These are phyloP conservation scores for Phytophthora tentaculata DNA, from an alignment of 352 stramenopile species.

Conservation along the genomic window DNA sequence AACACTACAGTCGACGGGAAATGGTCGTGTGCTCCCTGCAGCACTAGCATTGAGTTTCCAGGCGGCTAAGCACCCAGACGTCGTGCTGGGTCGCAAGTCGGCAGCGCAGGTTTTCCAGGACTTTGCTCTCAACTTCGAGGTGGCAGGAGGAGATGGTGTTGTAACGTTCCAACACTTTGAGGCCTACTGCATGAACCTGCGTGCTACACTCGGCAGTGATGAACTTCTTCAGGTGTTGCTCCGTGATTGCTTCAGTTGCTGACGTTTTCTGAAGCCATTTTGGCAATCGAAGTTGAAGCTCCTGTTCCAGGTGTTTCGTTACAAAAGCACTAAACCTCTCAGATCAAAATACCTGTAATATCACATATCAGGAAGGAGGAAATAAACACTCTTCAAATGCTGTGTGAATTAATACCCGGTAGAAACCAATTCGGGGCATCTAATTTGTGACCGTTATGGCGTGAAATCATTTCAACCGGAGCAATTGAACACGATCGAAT, in stretches of 20 bases:
- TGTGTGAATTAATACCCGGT: neutral
- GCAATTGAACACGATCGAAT: conserved; percentile 34
- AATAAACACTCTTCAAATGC: no score
- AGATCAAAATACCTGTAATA: neutral
- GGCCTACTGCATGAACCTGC: conserved; percentile 61
- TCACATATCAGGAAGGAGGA: no score
- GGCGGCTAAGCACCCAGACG: conserved; percentile 60
- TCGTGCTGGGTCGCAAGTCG: conserved; percentile 50
- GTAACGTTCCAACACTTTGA: conserved; percentile 74
- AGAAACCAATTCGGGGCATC: neutral
- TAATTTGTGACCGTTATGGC: conserved; percentile 3
- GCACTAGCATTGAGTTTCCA: conserved; percentile 71
- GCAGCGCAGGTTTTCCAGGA: conserved; percentile 65
- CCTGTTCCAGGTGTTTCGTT: conserved; percentile 4
- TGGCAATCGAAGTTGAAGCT: conserved; percentile 13
- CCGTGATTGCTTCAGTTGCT: conserved; percentile 56
- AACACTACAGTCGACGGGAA: conserved; percentile 48
- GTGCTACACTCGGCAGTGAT: conserved; percentile 57
- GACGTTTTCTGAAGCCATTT: conserved; percentile 24
- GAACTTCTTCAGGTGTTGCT: conserved; percentile 63
- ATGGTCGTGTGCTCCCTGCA: conserved; percentile 67
- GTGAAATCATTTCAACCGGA: conserved; percentile 5
- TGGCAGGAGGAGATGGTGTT: conserved; percentile 48
- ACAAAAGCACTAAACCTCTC: neutral
- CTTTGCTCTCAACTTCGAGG: conserved; percentile 72